phyloP scores from a whole-genome alignment of 345 rosid species.

The Hibiscus tridactylites region DNA sequence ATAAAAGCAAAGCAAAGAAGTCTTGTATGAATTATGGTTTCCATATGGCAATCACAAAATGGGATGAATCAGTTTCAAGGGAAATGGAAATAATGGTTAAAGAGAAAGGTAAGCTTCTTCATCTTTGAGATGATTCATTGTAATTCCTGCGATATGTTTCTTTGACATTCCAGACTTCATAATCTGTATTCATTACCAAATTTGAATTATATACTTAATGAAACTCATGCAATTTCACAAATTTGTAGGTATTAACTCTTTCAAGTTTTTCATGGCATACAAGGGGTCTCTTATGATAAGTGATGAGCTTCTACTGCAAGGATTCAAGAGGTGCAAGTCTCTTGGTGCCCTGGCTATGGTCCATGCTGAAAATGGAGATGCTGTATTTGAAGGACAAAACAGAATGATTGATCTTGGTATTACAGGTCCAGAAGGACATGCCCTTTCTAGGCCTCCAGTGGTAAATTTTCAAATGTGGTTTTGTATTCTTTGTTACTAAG shows the following conservation, averaged over 20 bases:
- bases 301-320: conserved; percentile 80
- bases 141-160: background rate
- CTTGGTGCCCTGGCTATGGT: conserved; percentile 99
- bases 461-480: background rate
- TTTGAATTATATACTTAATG: background rate
- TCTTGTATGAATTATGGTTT: conserved; percentile 97
- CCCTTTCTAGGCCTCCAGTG: conserved; percentile 1
- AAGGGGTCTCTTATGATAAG: conserved; percentile 76
- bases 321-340: conserved; percentile 77
- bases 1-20: conserved; percentile 54
- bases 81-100: conserved; percentile 91
- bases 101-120: conserved; percentile 57
- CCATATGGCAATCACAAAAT: conserved; percentile 91
- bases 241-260: conserved; percentile 83
- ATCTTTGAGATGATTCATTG: background rate
- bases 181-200: background rate
- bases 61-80: conserved; percentile 70
- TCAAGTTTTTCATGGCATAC: conserved; percentile 94
- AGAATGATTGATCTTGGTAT: conserved; percentile 90
- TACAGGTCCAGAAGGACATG: conserved; percentile 67
- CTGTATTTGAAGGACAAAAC: conserved; percentile 86
- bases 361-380: conserved; percentile 99
- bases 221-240: conserved; percentile 1
- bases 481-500: background rate
- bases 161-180: background rate